phyloP scores from a whole-genome alignment of 768 basidiomycete species.

The Lactarius akahatsu region DNA sequence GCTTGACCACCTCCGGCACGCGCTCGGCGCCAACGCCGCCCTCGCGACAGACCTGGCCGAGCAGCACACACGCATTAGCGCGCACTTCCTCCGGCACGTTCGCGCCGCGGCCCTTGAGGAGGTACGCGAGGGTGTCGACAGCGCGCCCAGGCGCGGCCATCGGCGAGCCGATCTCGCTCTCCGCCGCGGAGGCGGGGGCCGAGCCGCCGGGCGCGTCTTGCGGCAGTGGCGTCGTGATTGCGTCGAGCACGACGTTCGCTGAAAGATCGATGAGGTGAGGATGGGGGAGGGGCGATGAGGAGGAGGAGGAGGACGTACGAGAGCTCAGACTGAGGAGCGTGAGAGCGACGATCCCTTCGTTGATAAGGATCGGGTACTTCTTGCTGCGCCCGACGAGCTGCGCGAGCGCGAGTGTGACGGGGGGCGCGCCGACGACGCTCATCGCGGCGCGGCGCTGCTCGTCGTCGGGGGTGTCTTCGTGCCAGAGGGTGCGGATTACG shows the following conservation, averaged over 20 bases:
- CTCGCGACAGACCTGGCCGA: constrained; percentile 62
- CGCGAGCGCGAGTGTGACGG: constrained; percentile 61
- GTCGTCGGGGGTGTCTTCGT: constrained; percentile 49
- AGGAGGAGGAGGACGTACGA: constrained; percentile 45
- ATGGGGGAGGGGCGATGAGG: neutral
- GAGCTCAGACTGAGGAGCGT: constrained; percentile 69
- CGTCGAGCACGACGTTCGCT: constrained; percentile 65
- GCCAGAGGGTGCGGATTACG: constrained; percentile 75
- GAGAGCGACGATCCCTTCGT: constrained; percentile 84
- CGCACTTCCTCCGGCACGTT: constrained; percentile 73
- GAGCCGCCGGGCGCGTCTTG: constrained; percentile 37
- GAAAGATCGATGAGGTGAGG: constrained; percentile 26
- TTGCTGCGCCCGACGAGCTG: constrained; percentile 72
- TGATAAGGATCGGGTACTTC: constrained; percentile 81
- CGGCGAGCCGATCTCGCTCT: constrained; percentile 48
- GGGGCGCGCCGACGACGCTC: constrained; percentile 48
- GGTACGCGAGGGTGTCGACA: constrained; percentile 65
- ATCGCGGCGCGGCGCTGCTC: constrained; percentile 55
- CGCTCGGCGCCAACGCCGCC: constrained; percentile 45
- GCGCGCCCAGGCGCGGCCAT: constrained; percentile 54
- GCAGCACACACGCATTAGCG: constrained; percentile 69
- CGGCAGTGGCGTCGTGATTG: constrained; percentile 53
- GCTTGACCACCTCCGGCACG: constrained; percentile 38
- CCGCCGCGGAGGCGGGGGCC: constrained; percentile 39
- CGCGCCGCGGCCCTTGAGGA: constrained; percentile 50